Conservation (phyloP, 2,329 filamentous ascomycete genomes). For the Chaetomium strumarium region DNA sequence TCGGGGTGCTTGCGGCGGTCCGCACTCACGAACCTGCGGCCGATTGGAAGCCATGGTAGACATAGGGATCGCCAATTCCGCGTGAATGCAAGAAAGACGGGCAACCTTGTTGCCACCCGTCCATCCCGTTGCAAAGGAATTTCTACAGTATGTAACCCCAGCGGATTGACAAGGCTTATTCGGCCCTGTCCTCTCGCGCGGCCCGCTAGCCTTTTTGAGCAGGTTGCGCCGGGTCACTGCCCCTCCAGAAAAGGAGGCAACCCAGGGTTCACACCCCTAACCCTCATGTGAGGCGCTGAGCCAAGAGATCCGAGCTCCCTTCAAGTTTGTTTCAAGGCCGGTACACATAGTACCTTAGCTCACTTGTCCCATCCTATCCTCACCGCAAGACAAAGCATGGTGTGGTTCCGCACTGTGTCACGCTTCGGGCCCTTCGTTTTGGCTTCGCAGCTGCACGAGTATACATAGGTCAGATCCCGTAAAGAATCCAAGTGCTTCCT, state of each 20-base stretch:
- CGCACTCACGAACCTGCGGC: neutral
- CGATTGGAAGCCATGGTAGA: neutral
- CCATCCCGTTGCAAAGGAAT: neutral
- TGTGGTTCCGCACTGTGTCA: too few relatives aligned
- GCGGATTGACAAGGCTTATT: neutral
- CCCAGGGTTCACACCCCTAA: neutral
- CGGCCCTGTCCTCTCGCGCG: neutral
- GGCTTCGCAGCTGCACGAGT: too few relatives aligned
- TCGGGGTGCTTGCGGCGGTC: constrained; percentile 2
- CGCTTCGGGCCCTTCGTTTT: too few relatives aligned
- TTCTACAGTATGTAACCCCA: neutral
- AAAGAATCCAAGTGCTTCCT: too few relatives aligned
- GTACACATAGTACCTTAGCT: too few relatives aligned
- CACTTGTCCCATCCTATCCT: too few relatives aligned
- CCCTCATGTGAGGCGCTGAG: too few relatives aligned
- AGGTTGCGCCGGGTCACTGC: constrained; percentile 12
- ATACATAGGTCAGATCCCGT: too few relatives aligned
- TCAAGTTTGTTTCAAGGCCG: too few relatives aligned
- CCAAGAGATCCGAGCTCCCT: too few relatives aligned
- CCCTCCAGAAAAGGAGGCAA: neutral
- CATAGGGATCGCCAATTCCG: constrained; percentile 6
- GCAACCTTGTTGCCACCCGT: constrained; percentile 10
- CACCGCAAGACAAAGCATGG: too few relatives aligned
- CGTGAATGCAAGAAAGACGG: constrained; percentile 1
- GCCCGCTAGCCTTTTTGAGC: constrained; percentile 12